These are phyloP conservation scores for Exophiala bonariae DNA, from an alignment of 2,329 filamentous ascomycete genomes.

Conservation along the genomic window DNA sequence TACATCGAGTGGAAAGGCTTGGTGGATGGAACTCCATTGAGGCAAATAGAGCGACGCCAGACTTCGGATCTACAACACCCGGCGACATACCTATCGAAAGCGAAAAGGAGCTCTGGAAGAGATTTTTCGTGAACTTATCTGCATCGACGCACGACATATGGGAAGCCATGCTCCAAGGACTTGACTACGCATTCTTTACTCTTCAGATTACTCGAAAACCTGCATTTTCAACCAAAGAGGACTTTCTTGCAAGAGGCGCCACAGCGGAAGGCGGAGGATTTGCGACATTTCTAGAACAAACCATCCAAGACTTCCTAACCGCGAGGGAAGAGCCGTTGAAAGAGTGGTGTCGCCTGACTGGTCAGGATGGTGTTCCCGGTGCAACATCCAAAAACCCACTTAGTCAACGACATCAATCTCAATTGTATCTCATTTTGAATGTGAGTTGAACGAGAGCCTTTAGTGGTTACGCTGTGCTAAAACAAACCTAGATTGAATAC, in stretches of 20 bases:
- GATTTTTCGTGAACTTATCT: conserved; percentile 11
- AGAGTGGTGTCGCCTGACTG: conserved; percentile 38
- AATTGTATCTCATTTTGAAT: conserved; percentile 31
- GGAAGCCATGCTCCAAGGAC: conserved; percentile 19
- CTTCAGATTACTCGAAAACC: conserved; percentile 17
- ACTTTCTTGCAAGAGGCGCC: conserved; percentile 7
- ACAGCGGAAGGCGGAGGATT: conserved; percentile 10
- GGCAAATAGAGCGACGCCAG: background rate
- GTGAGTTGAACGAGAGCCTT: conserved; percentile 37
- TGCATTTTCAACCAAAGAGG: conserved; percentile 13
- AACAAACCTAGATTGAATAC: conserved; percentile 69
- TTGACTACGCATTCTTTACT: conserved; percentile 20
- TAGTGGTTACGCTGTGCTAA: conserved; percentile 56
- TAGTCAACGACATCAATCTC: conserved; percentile 19
- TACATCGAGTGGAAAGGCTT: conserved; percentile 14
- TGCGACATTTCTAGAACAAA: conserved; percentile 11
- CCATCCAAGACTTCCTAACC: conserved; percentile 16
- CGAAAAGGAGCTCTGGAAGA: conserved; percentile 16
- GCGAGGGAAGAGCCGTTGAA: conserved; percentile 17
- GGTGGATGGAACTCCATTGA: conserved; percentile 16
- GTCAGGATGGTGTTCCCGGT: conserved; percentile 57
- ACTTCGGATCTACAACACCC: background rate
- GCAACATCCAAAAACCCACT: conserved; percentile 30
- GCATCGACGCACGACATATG: conserved; percentile 7
- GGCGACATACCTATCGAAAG: background rate